Percentiles rank a stretch among this genome's conserved stretches.
Evolutionary conservation across 176 grass and related monocot species (phyloP).

Genomic region (Pharus latifolius): DNA sequence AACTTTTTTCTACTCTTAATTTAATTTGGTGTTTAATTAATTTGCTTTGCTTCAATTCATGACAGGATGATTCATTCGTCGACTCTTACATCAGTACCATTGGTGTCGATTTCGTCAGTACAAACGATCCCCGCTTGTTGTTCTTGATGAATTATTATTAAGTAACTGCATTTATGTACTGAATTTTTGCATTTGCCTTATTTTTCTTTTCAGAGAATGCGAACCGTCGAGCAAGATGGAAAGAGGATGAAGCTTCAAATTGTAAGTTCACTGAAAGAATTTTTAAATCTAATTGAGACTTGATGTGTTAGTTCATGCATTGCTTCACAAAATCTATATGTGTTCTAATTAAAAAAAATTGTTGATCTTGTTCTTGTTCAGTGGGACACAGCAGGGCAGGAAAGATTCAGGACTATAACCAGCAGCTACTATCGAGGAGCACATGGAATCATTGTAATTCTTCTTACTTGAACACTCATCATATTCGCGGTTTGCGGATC

Average conservation of each 20-base stretch:
- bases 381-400: constrained; percentile 97
- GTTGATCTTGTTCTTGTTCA: constrained; percentile 34
- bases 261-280: constrained; percentile 27
- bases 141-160: not conserved
- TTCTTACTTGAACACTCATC: not conserved
- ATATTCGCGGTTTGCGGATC: constrained; percentile 3
- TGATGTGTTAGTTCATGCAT: not conserved
- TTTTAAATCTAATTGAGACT: not conserved
- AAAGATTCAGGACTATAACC: constrained; percentile 93
- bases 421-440: constrained; percentile 95
- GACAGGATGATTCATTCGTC: constrained; percentile 83
- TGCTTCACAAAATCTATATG: not conserved
- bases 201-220: constrained; percentile 66
- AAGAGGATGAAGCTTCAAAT: constrained; percentile 88
- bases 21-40: not conserved
- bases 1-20: not conserved
- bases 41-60: not conserved
- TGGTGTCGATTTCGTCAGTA: constrained; percentile 94
- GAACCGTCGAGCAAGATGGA: constrained; percentile 67
- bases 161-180: not conserved
- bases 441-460: constrained; percentile 90
- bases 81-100: constrained; percentile 97
- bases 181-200: not conserved
- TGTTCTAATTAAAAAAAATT: too few species aligned
- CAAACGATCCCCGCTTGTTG: not conserved